These are phyloP conservation scores for Lagerstroemia speciosa DNA, from an alignment of 345 rosid genomes.

Conservation along the genomic window DNA sequence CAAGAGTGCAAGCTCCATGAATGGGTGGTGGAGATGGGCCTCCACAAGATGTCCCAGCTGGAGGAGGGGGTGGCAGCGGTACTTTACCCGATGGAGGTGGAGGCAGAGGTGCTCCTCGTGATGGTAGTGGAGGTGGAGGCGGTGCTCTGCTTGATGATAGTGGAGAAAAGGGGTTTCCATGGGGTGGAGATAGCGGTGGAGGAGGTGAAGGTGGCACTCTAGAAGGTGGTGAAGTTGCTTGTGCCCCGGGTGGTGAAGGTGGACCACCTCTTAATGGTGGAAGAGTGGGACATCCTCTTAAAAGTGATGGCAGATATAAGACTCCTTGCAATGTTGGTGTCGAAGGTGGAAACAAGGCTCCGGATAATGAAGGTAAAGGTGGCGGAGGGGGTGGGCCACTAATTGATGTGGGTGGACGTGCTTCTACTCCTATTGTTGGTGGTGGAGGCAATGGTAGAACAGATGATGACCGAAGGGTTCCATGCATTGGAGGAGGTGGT, in stretches of 20 bases:
- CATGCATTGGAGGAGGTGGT: conserved; percentile 27
- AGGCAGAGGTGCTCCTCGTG: too few relatives aligned
- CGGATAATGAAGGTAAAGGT: conserved; percentile 11
- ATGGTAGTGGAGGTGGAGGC: conserved; percentile 20
- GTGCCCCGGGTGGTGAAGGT: conserved; percentile 14
- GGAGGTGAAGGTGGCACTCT: too few relatives aligned
- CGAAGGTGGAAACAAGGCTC: conserved; percentile 22
- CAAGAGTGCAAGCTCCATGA: conserved; percentile 46
- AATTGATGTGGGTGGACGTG: conserved; percentile 23
- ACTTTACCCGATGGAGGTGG: too few relatives aligned
- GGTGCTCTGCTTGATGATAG: conserved; percentile 52
- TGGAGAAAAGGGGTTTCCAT: conserved; percentile 31
- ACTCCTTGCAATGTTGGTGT: conserved; percentile 22
- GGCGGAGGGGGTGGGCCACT: conserved; percentile 10
- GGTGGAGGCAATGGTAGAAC: conserved; percentile 32
- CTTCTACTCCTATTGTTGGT: conserved; percentile 17
- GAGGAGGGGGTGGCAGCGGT: too few relatives aligned
- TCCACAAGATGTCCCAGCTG: too few relatives aligned
- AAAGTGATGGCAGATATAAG: conserved; percentile 30
- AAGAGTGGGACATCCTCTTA: conserved; percentile 18
- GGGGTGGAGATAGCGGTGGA: too few relatives aligned
- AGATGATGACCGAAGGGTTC: too few relatives aligned
- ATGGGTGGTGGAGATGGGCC: conserved; percentile 43
- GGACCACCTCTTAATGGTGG: conserved; percentile 27
- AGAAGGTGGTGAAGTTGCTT: conserved; percentile 11